Base-by-base conservation (phyloP, 345 rosid genomes). In the Salix dunnii region DNA sequence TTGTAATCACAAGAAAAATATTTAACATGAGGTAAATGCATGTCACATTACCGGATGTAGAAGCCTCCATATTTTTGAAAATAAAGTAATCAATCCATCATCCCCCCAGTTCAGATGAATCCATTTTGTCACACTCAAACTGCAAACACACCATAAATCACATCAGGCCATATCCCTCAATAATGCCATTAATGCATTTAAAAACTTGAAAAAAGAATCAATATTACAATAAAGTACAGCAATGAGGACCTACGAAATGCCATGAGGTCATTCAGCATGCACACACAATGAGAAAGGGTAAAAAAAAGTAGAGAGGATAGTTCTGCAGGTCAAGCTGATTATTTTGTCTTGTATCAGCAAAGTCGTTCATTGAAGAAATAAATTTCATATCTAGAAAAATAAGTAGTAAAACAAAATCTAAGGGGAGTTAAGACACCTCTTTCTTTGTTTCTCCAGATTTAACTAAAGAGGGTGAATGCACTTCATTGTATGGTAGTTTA, bases 31-130 rank as follows among this genome's bases (percentile, higher is more conserved):
- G 10, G 40, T 27, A 43, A 23, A 1, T 21, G 49, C 46, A 33
- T 18, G 40, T 10, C 30, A 80, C 58, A 67, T 69, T 84, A 96
- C 99, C 85, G 89, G 92, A 43, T 73, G 81, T 58, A 96, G 98
- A 84, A 91, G 96, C 31, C 49, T 89, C 97, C 97, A 92, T 70
- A 92, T 85, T 82, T 86, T 92, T 9, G 91, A 80, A 75, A 96
- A 96, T 67, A 88, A 83, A 30, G 90, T 86, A 76, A 93, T 87
- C 80, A 96, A 76, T 55, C 98, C 98, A 71, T 93, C 97, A 43
- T 96, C 98, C 35, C 98, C 97, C 98, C 98, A 93, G 75, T 96
- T 96, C 83, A 96, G 82, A 74, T 96, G 99, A 85, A 96, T 85
- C 99, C 99, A 96, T 70, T 96, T 96, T n/a, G 99, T 83, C 61